Evolutionary conservation across 495 filamentous ascomycete genomes (phyloP).

Genomic region (Penicillium verhagenii): DNA sequence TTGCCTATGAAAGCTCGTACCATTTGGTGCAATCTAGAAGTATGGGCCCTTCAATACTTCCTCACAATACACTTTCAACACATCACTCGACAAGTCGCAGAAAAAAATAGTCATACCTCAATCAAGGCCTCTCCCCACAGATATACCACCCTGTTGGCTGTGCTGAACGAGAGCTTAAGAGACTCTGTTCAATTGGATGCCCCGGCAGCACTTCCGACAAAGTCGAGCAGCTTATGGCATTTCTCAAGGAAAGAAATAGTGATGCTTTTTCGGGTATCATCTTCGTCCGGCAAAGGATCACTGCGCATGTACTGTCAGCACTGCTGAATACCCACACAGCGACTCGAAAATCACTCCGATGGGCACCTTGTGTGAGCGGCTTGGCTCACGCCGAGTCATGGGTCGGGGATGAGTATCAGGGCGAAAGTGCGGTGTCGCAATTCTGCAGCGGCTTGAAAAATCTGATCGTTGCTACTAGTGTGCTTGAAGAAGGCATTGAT

Average conservation of each 20-base stretch:
- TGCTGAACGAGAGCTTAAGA: too few relatives aligned
- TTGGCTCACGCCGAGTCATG: not conserved
- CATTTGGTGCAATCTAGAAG: not conserved
- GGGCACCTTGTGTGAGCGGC: not conserved
- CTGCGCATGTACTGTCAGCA: constrained; percentile 1
- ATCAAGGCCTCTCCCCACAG: too few relatives aligned
- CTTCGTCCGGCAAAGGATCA: constrained; percentile 7
- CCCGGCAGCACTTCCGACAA: not conserved
- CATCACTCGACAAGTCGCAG: not conserved
- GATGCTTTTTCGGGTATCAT: constrained; percentile 1
- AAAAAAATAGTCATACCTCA: not conserved
- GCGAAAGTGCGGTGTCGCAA: not conserved
- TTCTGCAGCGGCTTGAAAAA: constrained; percentile 58
- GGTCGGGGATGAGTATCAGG: not conserved
- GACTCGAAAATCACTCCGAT: not conserved
- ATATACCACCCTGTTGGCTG: too few relatives aligned
- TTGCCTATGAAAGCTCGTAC: not conserved
- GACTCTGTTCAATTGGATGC: too few relatives aligned
- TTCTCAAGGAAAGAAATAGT: not conserved
- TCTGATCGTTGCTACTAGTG: constrained; percentile 71
- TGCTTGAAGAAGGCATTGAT: constrained; percentile 84
- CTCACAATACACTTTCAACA: not conserved
- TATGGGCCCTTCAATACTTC: not conserved
- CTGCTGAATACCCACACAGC: not conserved
- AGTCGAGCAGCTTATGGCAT: not conserved